Evolutionary conservation across 1,284 basidiomycete genomes (phyloP).

Genomic region (Fomitopsis pinicola): DNA sequence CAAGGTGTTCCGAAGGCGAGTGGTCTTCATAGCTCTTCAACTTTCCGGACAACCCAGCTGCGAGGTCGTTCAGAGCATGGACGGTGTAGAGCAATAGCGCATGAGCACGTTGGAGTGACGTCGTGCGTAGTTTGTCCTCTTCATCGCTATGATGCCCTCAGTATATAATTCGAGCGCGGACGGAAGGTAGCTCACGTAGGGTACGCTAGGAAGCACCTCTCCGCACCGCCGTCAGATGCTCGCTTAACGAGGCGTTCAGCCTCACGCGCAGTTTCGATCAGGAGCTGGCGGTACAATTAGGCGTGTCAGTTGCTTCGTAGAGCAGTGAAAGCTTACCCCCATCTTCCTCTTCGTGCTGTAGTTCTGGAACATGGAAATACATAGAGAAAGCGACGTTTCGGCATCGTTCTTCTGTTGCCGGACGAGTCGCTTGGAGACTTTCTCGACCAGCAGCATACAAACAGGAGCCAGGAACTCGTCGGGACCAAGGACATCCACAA

Average conservation of each 20-base stretch:
- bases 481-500: constrained; percentile 84
- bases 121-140: constrained; percentile 40
- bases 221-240: constrained; percentile 34
- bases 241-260: constrained; percentile 53
- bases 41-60: constrained; percentile 19
- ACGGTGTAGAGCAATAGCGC: constrained; percentile 62
- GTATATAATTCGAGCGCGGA: neutral
- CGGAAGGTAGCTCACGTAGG: constrained; percentile 38
- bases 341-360: constrained; percentile 42
- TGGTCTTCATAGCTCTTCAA: neutral
- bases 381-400: constrained; percentile 58
- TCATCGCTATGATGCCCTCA: constrained; percentile 39
- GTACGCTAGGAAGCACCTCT: constrained; percentile 51
- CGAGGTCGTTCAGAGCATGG: constrained; percentile 32
- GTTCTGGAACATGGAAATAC: constrained; percentile 63
- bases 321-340: neutral
- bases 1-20: constrained; percentile 33
- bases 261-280: constrained; percentile 68
- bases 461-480: constrained; percentile 82
- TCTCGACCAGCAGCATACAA: constrained; percentile 85
- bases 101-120: constrained; percentile 57
- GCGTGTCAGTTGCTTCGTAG: neutral
- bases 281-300: constrained; percentile 37
- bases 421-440: constrained; percentile 64
- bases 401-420: constrained; percentile 64